Conservation (phyloP, 495 filamentous ascomycete species). For the Copromyces sp. region DNA sequence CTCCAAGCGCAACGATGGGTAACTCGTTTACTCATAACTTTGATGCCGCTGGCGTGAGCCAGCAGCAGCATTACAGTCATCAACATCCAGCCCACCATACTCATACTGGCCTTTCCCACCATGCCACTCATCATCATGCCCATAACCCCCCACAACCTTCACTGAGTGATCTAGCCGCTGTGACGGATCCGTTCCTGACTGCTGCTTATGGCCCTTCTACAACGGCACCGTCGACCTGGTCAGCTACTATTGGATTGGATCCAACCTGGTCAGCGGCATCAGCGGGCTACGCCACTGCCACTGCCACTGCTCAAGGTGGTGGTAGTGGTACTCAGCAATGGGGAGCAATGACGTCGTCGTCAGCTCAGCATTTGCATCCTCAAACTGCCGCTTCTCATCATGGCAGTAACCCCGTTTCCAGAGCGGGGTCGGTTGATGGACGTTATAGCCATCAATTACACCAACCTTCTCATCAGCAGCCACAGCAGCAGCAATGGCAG, state of each 20-base stretch:
- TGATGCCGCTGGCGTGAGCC: conserved; percentile 5
- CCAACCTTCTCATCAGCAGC: neutral
- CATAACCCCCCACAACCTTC: neutral
- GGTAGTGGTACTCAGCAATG: neutral
- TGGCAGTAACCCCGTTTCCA: neutral
- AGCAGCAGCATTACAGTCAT: neutral
- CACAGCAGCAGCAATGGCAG: neutral
- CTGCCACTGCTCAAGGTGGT: neutral
- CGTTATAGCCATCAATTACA: neutral
- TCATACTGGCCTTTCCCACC: neutral
- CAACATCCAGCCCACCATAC: neutral
- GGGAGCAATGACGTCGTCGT: neutral
- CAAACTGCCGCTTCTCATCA: neutral
- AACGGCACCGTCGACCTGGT: neutral
- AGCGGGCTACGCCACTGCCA: neutral
- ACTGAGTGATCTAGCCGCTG: conserved; percentile 6
- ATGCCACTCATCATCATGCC: neutral
- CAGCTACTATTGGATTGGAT: neutral
- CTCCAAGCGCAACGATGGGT: conserved; percentile 19
- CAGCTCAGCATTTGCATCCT: neutral
- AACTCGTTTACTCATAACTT: conserved; percentile 17
- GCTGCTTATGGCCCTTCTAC: neutral
- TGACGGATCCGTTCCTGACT: conserved; percentile 16
- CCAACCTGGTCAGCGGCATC: neutral
- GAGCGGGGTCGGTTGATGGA: neutral